phyloP scores from a whole-genome alignment of 345 rosid species.

The Clausena lansium region DNA sequence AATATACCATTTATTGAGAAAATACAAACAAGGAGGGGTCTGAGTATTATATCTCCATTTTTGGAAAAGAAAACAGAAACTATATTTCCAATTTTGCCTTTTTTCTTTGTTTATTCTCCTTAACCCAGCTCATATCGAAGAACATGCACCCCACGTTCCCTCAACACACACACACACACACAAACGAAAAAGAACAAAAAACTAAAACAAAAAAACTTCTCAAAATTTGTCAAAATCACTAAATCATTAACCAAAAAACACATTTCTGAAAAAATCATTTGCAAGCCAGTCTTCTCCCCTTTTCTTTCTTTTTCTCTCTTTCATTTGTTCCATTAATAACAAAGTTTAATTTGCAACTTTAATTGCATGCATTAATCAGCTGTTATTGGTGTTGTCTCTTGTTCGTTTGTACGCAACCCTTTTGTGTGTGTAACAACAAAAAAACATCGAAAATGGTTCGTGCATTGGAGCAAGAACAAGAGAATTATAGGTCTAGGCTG shows the following conservation, averaged over 20 bases:
- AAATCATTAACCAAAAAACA: neutral
- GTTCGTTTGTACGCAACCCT: neutral
- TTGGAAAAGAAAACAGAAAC: neutral
- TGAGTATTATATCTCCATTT: neutral
- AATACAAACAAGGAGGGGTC: neutral
- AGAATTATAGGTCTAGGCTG: constrained; percentile 52
- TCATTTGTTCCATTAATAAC: neutral
- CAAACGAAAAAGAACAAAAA: constrained; percentile 10
- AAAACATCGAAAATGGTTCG: constrained; percentile 40
- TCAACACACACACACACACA: constrained; percentile 2
- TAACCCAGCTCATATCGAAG: constrained; percentile 19
- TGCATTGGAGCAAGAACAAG: constrained; percentile 59
- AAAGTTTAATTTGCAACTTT: neutral
- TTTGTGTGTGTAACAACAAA: neutral
- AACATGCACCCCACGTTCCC: constrained; percentile 64
- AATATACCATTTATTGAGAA: neutral
- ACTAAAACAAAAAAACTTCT: neutral
- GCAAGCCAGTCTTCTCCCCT: constrained; percentile 9
- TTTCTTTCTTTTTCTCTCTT: neutral
- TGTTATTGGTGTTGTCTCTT: neutral
- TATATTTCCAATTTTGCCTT: neutral
- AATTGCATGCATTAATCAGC: neutral
- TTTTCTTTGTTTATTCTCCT: constrained; percentile 2
- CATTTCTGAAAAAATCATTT: constrained; percentile 8
- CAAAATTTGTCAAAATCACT: neutral